phyloP scores from a whole-genome alignment of 2,329 filamentous ascomycete species.

The Sclerotinia trifoliorum region DNA sequence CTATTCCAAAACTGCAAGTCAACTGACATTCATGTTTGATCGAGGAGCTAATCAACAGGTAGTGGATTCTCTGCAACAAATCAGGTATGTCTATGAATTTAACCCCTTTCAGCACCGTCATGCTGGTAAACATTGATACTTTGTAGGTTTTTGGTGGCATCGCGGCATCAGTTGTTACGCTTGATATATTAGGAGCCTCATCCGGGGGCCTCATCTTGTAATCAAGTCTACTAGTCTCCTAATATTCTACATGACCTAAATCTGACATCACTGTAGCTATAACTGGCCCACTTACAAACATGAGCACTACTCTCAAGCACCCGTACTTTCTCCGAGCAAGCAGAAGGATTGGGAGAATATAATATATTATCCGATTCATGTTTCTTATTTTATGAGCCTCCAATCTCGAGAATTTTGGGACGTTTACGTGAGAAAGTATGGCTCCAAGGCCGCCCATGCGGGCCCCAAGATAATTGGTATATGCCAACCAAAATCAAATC shows the following conservation, averaged over 20 bases:
- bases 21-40: not conserved
- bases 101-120: not conserved
- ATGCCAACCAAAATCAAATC: not conserved
- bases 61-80: slow-evolving; percentile 8
- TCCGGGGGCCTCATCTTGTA: not conserved
- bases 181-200: not conserved
- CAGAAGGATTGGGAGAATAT: not conserved
- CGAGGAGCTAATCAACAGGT: not conserved
- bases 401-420: slow-evolving; percentile 10
- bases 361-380: not conserved
- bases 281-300: slow-evolving; percentile 1
- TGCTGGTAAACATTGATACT: not conserved
- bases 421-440: slow-evolving; percentile 9
- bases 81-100: not conserved
- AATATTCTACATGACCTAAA: not conserved
- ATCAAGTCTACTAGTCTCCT: not conserved
- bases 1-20: slow-evolving; percentile 11
- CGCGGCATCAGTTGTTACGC: not conserved
- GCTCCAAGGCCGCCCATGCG: not conserved
- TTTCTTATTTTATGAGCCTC: slow-evolving; percentile 7
- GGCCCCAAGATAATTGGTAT: not conserved
- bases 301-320: not conserved
- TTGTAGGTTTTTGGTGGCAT: slow-evolving; percentile 1
- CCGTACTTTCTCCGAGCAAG: not conserved
- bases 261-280: not conserved